Evolutionary conservation across 192 early-diverging fungal species (phyloP), one percentile per base, ranked within the genome.

Genomic region (Coemansia sp.): DNA sequence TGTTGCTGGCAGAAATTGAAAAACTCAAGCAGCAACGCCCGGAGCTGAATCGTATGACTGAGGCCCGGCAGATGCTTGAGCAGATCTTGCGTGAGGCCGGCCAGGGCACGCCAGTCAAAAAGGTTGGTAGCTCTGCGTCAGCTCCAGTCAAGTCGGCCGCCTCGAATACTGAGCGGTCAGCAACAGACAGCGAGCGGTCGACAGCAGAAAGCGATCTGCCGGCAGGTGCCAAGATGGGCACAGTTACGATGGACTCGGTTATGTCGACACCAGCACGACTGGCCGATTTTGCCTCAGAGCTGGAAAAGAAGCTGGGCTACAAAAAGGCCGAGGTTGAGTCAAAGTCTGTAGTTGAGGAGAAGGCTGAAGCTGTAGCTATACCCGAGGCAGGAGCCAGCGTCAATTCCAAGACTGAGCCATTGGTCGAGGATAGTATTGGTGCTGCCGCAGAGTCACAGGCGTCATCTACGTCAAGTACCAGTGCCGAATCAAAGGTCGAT

Each of bases 241-340:
- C 72, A 4, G 78, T 80, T 3, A 80, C 72, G 4, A 80, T 80
- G 72, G 71, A 80, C 53, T 80, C 78, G 29, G 69, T 80, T 21
- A 56, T 70, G 51, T 75, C 72, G 10, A 64, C 65, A 19, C 72
- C 78, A 1, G 65, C 68, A 47, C 72, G 78, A 0, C 53, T 80
- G 55, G 67, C 78, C 3, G 78, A 80, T 17, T 80, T 80, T 66
- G 63, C 78, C 0, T 68, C 72, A 6, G 78, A 80, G 66, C 69
- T 80, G 27, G 71, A 80, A 49, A 66, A 65, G 62, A 80, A 80
- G 72, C 68, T 80, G 45, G 72, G 72, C 54, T 65, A 61, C 32
- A 63, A 54, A 23, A 64, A 43, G 43, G 27, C 41, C 14, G 54
- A 56, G 14, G 11, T 22, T 24, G 27, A 10, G 12, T 11, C 53